Conservation (phyloP, 257 asterid species). For the Gynochthodes officinalis region DNA sequence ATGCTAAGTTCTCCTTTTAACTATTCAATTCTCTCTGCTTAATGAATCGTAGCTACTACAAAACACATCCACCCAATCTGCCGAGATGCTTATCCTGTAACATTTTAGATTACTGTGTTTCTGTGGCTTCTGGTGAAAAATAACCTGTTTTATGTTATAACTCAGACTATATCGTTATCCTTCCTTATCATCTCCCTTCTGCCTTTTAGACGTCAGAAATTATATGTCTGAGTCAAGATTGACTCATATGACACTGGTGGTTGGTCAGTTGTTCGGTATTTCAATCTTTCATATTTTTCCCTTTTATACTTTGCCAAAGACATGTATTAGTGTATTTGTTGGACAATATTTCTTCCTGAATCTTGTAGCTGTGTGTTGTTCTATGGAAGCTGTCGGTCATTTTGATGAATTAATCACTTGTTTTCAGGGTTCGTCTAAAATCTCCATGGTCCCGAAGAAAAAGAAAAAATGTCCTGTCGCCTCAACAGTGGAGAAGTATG, state of each 20-base stretch:
- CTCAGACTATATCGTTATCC: neutral
- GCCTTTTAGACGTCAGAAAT: neutral
- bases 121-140: neutral
- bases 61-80: too few relatives aligned
- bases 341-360: neutral
- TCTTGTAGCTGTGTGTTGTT: slow-evolving; percentile 6
- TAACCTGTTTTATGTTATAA: neutral
- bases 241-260: neutral
- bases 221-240: neutral
- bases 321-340: neutral
- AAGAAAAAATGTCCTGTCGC: slow-evolving; percentile 69
- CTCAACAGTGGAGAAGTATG: slow-evolving; percentile 71
- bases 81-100: neutral
- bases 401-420: slow-evolving; percentile 23
- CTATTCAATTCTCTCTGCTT: neutral
- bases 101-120: neutral
- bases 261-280: neutral
- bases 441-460: slow-evolving; percentile 96
- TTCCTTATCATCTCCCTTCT: neutral
- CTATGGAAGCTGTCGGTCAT: slow-evolving; percentile 17
- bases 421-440: slow-evolving; percentile 69
- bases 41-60: too few relatives aligned
- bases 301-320: neutral
- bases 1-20: neutral
- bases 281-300: neutral